Base-by-base conservation (phyloP, 257 asterid species). In the Solanum medicagineum region DNA sequence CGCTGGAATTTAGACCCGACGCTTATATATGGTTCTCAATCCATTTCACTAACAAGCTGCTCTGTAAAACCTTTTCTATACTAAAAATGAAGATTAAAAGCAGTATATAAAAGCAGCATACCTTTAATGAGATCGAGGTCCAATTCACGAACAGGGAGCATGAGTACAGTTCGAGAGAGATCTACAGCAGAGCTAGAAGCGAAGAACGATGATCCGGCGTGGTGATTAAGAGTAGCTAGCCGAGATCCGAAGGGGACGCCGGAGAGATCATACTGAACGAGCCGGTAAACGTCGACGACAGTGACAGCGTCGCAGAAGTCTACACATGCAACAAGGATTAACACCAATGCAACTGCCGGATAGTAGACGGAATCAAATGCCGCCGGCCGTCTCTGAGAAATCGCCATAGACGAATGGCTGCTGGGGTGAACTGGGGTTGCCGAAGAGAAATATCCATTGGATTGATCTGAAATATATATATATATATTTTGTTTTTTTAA, bases 181-280 rank as follows among this genome's bases (percentile, higher is more conserved):
- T 95, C 98, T 56, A 92, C 87, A 80, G 95, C 32, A 5, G 71
- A 63, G 20, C 42, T 24, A 63, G 79, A 90, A 44, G 93, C 90
- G 84, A 92, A 90, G 12, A 95, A 85, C 10, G 98, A 91, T 3
- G 99, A 96, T 73, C 93, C 98, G 49, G 99, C 99, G 87, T 95
- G 98, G 88, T 95, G 98, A 87, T 96, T 96, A 86, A 96, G 95
- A 16, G 95, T 89, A 60, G 98, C 96, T 40, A 92, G 87, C 26
- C 98, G 97, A 87, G 99, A 95, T 92, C 99, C 99, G 77, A 91
- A 94, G 11, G 98, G 97, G 81, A 93, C 96, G 57, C 98, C 98
- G 80, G 94, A 88, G 81, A 94, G 87, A 91, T 96, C 98, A 90
- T 94, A 96, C 90, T 96, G 99, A 59, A 94, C 99, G 66, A 96